Evolutionary conservation across 148 eudicot genomes (phyloP), one percentile per base, ranked within the genome.

Genomic region (Persicaria maculosa): DNA sequence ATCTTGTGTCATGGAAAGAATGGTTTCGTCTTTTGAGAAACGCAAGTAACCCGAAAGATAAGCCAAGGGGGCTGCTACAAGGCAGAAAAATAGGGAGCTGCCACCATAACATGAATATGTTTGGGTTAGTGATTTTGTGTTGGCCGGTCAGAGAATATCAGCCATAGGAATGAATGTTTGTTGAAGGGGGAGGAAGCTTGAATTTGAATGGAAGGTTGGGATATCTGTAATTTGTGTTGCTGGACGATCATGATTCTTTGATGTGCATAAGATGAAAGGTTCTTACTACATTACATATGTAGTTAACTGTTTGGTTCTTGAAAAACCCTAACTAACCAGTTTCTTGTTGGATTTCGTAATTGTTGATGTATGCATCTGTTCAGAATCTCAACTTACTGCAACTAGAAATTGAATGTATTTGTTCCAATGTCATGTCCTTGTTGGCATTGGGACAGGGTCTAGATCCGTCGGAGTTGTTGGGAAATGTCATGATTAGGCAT

Each of bases 191-290:
- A 36, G 69, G 19, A 40, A 65, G 17, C 70, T 43, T 36, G 70
- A 40, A 14, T 40, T 43, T 36, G 70, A 40, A 14, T 40, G 46
- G 70, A 65, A 14, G 20, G 70, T 62, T 62, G 43, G 68, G 44
- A 62, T 62, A 44, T 62, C 11, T 62, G 68, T 62, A 62, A 25
- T 61, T 61, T 62, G 68, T 14, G 68, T 62, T 62, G 68, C 1
- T 65, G 70, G 47, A 65, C 47, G 47, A 9, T 65, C 70, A 65
- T 46, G 70, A 65, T 65, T 65, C 70, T 65, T 65, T 65, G 70
- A 36, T 65, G 70, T 65, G 70, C 70, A 65, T 65, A 65, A 12
- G 70, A 65, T 65, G 47, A 11, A 62, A 62, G 31, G 25, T 62
- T n/a, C n/a, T n/a, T n/a, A 43, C 31, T 62, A 48, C 40, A 45